Conservation (phyloP, 176 grass and related monocot species). For the Eremochloa ophiuroides region DNA sequence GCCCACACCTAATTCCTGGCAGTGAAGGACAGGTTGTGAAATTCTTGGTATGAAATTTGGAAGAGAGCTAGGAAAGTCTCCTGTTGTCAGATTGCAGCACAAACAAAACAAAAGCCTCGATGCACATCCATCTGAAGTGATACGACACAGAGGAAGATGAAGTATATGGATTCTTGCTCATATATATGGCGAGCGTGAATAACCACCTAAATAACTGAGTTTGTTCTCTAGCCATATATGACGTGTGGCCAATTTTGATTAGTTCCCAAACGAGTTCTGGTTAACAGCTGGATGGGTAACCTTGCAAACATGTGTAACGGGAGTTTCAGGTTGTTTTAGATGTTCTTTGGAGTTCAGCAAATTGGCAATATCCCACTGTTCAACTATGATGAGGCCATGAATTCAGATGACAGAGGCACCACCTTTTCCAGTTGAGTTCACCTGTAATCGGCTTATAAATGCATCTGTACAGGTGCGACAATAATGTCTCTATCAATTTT, state of each 20-base stretch:
- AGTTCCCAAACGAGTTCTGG: background rate
- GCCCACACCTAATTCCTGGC: background rate
- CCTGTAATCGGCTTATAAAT: background rate
- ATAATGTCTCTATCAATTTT: background rate
- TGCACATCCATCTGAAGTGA: background rate
- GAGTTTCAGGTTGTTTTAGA: background rate
- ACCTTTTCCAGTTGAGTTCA: background rate
- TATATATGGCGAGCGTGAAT: background rate
- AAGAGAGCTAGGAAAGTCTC: background rate
- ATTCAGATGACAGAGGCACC: background rate
- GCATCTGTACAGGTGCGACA: background rate
- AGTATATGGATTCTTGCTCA: background rate
- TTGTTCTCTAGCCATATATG: background rate
- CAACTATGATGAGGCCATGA: background rate
- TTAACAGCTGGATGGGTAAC: background rate
- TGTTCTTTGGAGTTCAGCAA: background rate
- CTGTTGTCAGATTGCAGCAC: background rate
- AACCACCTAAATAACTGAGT: background rate
- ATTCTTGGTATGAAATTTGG: background rate
- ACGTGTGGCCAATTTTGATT: background rate
- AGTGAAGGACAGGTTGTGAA: conserved; percentile 11
- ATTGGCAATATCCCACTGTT: background rate
- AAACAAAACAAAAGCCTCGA: background rate
- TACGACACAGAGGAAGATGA: background rate
- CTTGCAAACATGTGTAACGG: background rate